phyloP scores from a whole-genome alignment of 2,329 filamentous ascomycete genomes.

The Metarhizium rileyi region DNA sequence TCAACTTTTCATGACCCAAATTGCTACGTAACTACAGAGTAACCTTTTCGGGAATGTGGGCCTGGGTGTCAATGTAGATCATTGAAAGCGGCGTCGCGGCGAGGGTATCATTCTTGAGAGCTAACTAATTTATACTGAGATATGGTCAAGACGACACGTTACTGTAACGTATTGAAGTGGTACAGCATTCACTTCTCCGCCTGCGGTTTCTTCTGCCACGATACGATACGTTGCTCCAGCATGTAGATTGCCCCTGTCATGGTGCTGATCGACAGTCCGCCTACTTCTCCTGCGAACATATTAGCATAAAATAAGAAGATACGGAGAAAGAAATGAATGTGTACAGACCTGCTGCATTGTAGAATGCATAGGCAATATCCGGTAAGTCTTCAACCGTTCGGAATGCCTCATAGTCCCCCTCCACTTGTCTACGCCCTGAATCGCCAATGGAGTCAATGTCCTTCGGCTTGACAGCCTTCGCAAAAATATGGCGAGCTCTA shows the following conservation, averaged over 20 bases:
- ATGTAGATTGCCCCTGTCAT: conserved; percentile 28
- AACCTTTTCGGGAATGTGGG: too few relatives aligned
- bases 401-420: conserved; percentile 21
- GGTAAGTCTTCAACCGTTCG: conserved; percentile 22
- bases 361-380: conserved; percentile 20
- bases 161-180: too few relatives aligned
- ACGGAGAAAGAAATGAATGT: neutral
- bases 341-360: conserved; percentile 22
- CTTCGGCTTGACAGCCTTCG: conserved; percentile 8
- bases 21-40: too few relatives aligned
- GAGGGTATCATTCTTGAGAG: neutral
- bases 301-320: conserved; percentile 1
- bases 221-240: conserved; percentile 25
- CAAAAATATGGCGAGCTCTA: conserved; percentile 13
- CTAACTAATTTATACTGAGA: too few relatives aligned
- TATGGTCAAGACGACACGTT: too few relatives aligned
- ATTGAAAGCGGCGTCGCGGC: too few relatives aligned
- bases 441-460: neutral
- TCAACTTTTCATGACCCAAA: neutral
- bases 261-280: conserved; percentile 24
- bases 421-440: neutral
- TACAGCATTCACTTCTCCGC: neutral
- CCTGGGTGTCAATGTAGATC: too few relatives aligned
- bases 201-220: conserved; percentile 21
- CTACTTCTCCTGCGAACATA: conserved; percentile 16